Base-by-base conservation (phyloP, 2,329 filamentous ascomycete genomes). In the Fusarium papillatum region DNA sequence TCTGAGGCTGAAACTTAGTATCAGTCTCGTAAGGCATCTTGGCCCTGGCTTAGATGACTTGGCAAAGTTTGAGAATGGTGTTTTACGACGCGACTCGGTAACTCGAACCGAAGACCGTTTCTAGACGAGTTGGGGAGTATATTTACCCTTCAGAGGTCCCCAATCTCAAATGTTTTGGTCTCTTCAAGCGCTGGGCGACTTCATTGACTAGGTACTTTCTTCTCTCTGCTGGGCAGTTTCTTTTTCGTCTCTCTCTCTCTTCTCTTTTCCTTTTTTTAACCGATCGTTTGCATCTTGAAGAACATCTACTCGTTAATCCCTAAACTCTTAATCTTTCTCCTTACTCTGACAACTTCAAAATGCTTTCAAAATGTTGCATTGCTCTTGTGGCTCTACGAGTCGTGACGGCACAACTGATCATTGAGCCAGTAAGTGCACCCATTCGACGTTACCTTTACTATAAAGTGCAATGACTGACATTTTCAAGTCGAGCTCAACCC, bases 171-270 rank as follows among this genome's bases (percentile, higher is more conserved):
- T 50, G 14, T 48, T 63, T 63, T 39, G 24, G 38, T 48, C 61
- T 64, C 29, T 7, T 66, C 41, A 34, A 60, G 50, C 64, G 64
- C 50, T 60, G 64, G 29, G 38, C 64, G 64, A 59, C 64, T 65
- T 65, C 63, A 22, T 60, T 60, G 24, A 39, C 22, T 29, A 29
- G 26, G 26, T 29, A 43, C n/a, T 48, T 60, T 55, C 43, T 46
- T n/a, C 31, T 36, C 31, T 59, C 64, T 66, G 64, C 64, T 66
- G 50, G 64, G 38, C 64, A 66, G 64, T 48, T 66, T 61, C n/a
- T 36, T 46, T 43, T 34, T 43, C 26, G 11, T 66, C 29, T 46
- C 19, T 39, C 17, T 19, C n/a, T n/a, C 29, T 41, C 17, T 19
- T 19, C n/a, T 41, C 22, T 19, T 24, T 55, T 55, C 29, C 26